These are phyloP conservation scores for Eutrema japonicum DNA, from an alignment of 345 rosid species.

Conservation along the genomic window DNA sequence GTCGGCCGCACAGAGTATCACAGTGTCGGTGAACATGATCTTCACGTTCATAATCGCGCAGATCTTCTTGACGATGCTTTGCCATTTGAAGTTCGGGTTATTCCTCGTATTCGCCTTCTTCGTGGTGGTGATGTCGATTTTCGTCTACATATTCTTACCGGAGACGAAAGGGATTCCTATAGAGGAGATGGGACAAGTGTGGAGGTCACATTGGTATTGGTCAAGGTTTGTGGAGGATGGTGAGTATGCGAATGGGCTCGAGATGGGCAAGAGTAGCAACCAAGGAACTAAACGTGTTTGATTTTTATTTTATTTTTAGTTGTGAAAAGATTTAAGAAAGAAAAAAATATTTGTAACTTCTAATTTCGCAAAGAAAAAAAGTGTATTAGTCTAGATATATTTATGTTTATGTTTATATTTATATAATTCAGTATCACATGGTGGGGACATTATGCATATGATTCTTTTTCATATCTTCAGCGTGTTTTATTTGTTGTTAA, in stretches of 20 bases:
- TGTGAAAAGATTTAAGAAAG: constrained; percentile 6
- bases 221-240: constrained; percentile 45
- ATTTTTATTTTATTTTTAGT: neutral
- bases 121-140: constrained; percentile 46
- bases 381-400: constrained; percentile 29
- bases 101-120: constrained; percentile 46
- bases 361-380: constrained; percentile 30
- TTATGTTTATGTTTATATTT: constrained; percentile 41
- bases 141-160: constrained; percentile 44
- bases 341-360: constrained; percentile 12
- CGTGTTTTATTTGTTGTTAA: neutral
- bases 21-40: constrained; percentile 50
- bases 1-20: constrained; percentile 48
- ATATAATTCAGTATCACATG: constrained; percentile 30
- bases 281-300: constrained; percentile 44
- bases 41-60: constrained; percentile 48
- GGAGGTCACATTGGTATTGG: constrained; percentile 53
- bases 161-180: constrained; percentile 49
- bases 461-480: neutral
- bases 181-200: constrained; percentile 49
- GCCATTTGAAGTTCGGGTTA: constrained; percentile 44
- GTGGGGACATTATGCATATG: constrained; percentile 26
- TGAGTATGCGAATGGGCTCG: constrained; percentile 40
- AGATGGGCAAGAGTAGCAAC: constrained; percentile 40
- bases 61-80: constrained; percentile 46